Base-by-base conservation (phyloP, 2,329 filamentous ascomycete genomes). In the Cercospora nicotianae region DNA sequence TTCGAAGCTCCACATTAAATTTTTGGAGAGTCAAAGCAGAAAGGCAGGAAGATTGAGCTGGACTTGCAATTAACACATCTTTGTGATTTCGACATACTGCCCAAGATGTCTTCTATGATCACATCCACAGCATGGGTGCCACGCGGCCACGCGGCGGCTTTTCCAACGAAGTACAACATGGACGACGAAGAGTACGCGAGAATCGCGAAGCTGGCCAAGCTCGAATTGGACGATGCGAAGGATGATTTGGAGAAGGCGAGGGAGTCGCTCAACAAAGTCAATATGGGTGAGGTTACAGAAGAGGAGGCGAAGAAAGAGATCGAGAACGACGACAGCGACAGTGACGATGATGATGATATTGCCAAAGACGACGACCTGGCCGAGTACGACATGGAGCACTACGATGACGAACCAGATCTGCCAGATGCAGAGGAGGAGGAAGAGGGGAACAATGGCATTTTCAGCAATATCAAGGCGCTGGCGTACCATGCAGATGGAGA, bases 331-430 rank as follows among this genome's bases (percentile, higher is more conserved):
- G 92, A 72, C 28, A 36, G 30, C 16, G 72, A 74, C 16, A 67
- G 75, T 8, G 71, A 74, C 39, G 72, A 72, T 16, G 72, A 75
- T 30, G 72, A 74, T 16, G 65, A 72, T 8, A 67, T 71, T 26
- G 74, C 67, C 20, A 72, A 83, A 65, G 93, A 97, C 77, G 92
- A 96, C 73, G 94, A 97, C 78, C 85, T 99, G 60, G 95, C 94
- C 81, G 93, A 99, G 81, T 99, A 97, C 81, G 90, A 99, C 77
- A 86, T 99, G 64, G 94, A 98, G 72, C 89, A 97, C 80, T 99
- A 99, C 79, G 95, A 99, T 75, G 91, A 95, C 73, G 85, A 87
- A 33, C 85, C 87, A 1, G 69, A 73, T 13, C 45, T 63, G 39
- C 65, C 26, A 18, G 91, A 95, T 63, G 51, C 58, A 89, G 85